Conservation (phyloP, 805 yeast genomes). For the Ogataea methanolica region DNA sequence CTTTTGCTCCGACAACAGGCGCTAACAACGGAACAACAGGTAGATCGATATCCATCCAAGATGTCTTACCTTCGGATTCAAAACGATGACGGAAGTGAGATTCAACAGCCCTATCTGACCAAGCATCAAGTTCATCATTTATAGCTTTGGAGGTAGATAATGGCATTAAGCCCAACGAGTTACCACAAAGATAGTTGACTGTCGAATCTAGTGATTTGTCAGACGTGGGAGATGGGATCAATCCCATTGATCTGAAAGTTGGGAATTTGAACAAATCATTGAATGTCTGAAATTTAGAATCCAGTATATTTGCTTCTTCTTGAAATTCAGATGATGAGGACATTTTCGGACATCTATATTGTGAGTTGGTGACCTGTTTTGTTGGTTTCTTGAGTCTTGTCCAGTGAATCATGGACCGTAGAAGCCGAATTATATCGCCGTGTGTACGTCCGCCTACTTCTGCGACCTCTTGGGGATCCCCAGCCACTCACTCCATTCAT, state of each 20-base stretch:
- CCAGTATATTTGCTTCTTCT: constrained; percentile 32
- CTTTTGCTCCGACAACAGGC: constrained; percentile 69
- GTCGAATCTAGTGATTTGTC: constrained; percentile 6
- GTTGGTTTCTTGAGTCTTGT: neutral
- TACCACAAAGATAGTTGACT: constrained; percentile 77
- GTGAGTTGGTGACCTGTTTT: neutral
- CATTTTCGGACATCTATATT: neutral
- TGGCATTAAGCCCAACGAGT: constrained; percentile 93
- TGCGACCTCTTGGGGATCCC: neutral
- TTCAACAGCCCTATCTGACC: constrained; percentile 79
- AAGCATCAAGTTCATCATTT: constrained; percentile 67
- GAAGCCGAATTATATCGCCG: neutral
- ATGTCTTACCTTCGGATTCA: constrained; percentile 39
- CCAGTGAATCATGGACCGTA: neutral
- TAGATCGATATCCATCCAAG: constrained; percentile 84
- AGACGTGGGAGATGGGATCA: constrained; percentile 21
- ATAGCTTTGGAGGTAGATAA: constrained; percentile 51
- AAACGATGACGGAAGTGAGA: constrained; percentile 74
- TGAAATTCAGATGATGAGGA: neutral
- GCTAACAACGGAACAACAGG: constrained; percentile 69
- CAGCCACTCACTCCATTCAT: neutral
- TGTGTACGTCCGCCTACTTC: neutral
- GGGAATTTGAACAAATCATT: constrained; percentile 58
- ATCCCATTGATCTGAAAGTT: constrained; percentile 57
- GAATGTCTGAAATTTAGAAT: constrained; percentile 34